These are phyloP conservation scores for Flaveria bidentis DNA, from an alignment of 129 eudicot genomes.

Conservation along the genomic window DNA sequence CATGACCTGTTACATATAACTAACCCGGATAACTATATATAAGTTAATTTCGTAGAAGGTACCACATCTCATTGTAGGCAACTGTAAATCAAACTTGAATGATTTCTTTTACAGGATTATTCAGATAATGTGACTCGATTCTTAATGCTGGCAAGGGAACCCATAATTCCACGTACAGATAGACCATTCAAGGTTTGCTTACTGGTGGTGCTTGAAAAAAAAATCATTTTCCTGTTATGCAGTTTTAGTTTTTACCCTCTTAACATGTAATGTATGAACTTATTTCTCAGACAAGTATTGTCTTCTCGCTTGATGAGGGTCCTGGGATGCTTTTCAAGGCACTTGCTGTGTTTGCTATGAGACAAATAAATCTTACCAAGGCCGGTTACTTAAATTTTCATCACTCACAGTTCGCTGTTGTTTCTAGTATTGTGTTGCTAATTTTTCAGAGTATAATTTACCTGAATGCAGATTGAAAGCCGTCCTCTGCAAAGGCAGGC, in stretches of 20 bases:
- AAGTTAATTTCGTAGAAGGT: neutral
- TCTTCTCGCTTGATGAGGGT: slow-evolving; percentile 93
- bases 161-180: slow-evolving; percentile 82
- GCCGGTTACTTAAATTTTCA: slow-evolving; percentile 18
- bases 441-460: slow-evolving; percentile 12
- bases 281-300: slow-evolving; percentile 77
- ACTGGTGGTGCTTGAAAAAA: neutral
- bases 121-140: slow-evolving; percentile 93
- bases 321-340: slow-evolving; percentile 98
- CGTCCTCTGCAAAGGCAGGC: slow-evolving; percentile 84
- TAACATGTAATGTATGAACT: slow-evolving; percentile 15
- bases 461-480: slow-evolving; percentile 74
- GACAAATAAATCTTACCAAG: slow-evolving; percentile 88
- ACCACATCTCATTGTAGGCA: neutral
- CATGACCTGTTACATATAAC: neutral
- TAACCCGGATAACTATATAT: neutral
- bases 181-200: slow-evolving; percentile 86
- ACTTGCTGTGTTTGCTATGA: slow-evolving; percentile 93
- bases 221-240: neutral
- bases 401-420: slow-evolving; percentile 1
- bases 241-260: neutral
- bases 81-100: slow-evolving; percentile 7
- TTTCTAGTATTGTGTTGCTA: neutral
- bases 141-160: slow-evolving; percentile 93
- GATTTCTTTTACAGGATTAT: slow-evolving; percentile 58